A percentile compares a stretch with the other conserved stretches of the same genome.
Conservation (phyloP, 148 eudicot genomes). For the Rhododendron mucronatum region DNA sequence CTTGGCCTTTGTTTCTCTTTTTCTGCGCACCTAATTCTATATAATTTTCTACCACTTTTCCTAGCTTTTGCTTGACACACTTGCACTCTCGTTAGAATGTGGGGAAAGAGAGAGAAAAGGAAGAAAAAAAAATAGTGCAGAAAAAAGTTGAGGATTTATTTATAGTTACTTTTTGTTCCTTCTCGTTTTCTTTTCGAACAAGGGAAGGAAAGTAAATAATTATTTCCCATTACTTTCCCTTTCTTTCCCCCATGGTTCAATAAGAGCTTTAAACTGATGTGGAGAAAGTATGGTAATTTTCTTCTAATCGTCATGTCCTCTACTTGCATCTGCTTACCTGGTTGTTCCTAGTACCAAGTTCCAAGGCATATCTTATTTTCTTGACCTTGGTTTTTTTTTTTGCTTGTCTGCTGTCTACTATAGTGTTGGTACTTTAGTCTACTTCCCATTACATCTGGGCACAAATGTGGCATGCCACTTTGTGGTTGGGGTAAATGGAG, state of each 20-base stretch:
- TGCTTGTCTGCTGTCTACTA: background rate
- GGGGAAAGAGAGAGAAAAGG: background rate
- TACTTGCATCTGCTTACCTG: background rate
- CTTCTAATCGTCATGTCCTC: background rate
- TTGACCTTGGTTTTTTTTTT: background rate
- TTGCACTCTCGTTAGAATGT: background rate
- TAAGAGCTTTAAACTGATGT: background rate
- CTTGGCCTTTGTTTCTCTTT: background rate
- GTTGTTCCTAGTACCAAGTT: background rate
- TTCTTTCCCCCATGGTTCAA: background rate
- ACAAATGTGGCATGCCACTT: background rate
- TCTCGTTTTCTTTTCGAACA: background rate
- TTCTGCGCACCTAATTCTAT: background rate
- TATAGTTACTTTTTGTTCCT: background rate
- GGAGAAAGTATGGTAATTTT: background rate
- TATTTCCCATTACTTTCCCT: background rate
- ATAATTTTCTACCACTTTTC: background rate
- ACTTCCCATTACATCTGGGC: background rate
- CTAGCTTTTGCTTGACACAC: background rate
- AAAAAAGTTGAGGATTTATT: background rate
- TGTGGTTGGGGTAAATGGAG: background rate
- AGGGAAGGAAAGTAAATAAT: background rate
- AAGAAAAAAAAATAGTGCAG: background rate
- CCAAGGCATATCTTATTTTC: background rate
- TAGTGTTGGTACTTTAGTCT: background rate